A percentile compares a stretch with the other conserved stretches of the same genome.
Conservation (phyloP, 1,284 basidiomycete genomes). For the Ceratobasidium sp. region DNA sequence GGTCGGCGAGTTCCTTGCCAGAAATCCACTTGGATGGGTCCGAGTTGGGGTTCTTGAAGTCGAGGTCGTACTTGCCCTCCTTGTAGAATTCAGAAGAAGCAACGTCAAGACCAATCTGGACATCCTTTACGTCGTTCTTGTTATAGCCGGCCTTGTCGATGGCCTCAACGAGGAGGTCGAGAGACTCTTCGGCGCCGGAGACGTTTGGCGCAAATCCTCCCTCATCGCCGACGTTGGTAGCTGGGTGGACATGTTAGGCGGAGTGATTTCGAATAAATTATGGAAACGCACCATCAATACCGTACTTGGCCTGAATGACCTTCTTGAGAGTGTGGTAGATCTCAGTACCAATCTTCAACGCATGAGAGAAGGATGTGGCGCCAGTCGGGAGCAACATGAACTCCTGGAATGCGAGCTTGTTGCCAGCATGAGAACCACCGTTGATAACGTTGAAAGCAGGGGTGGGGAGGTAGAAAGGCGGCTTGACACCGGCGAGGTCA, state of each 20-base stretch:
- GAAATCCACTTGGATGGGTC: constrained; percentile 96
- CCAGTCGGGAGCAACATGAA: constrained; percentile 99
- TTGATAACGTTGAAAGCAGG: constrained; percentile 99
- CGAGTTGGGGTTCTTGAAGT: constrained; percentile 99
- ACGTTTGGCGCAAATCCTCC: constrained; percentile 99
- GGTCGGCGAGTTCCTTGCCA: constrained; percentile 89
- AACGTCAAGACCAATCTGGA: constrained; percentile 98
- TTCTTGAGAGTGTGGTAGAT: constrained; percentile 99
- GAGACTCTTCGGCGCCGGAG: constrained; percentile 93
- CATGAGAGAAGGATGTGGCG: constrained; percentile 88
- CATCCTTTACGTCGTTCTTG: constrained; percentile 66
- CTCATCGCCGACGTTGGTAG: constrained; percentile 99
- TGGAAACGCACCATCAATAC: constrained; percentile 81
- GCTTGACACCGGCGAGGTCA: constrained; percentile 89
- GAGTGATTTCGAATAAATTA: neutral
- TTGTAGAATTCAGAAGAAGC: constrained; percentile 99
- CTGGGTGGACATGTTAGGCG: constrained; percentile 53
- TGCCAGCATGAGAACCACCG: constrained; percentile 98
- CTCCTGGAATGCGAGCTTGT: constrained; percentile 99
- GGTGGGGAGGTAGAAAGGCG: constrained; percentile 88
- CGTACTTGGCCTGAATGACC: constrained; percentile 99
- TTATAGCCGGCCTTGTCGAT: constrained; percentile 98
- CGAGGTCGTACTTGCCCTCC: constrained; percentile 99
- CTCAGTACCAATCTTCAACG: constrained; percentile 98
- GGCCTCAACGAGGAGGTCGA: constrained; percentile 93